phyloP scores from a whole-genome alignment of 31 red algal species.

The Odonthalia washingtoniensis region DNA sequence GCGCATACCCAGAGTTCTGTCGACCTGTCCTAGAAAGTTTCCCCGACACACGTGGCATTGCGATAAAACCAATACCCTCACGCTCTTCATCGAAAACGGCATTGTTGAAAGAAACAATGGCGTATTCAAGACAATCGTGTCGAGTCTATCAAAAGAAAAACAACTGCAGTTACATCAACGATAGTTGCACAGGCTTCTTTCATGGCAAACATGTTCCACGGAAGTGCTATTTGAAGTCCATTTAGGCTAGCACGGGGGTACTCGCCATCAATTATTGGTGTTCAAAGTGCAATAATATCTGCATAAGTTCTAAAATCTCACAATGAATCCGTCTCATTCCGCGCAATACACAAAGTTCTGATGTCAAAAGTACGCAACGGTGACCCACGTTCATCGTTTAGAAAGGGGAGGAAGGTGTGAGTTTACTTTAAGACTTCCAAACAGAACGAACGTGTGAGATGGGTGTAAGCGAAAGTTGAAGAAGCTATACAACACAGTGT shows the following conservation, averaged over 20 bases:
- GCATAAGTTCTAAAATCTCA: slow-evolving; percentile 17
- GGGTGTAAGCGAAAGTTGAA: slow-evolving; percentile 18
- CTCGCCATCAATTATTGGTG: slow-evolving; percentile 19
- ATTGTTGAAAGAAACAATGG: slow-evolving; percentile 33
- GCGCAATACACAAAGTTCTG: slow-evolving; percentile 39
- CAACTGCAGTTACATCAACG: not conserved
- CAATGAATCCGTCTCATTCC: not conserved
- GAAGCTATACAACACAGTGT: not conserved
- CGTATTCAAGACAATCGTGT: not conserved
- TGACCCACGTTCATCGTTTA: not conserved
- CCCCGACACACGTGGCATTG: slow-evolving; percentile 1
- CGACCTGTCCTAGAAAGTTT: slow-evolving; percentile 10
- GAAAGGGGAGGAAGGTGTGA: not conserved
- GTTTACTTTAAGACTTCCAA: slow-evolving; percentile 17
- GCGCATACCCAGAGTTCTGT: slow-evolving; percentile 22
- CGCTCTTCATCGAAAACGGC: slow-evolving; percentile 10
- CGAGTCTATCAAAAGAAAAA: not conserved
- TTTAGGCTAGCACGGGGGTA: slow-evolving; percentile 47
- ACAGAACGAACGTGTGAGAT: slow-evolving; percentile 39
- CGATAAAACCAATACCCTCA: not conserved
- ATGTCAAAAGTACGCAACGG: not conserved
- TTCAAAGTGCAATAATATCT: not conserved
- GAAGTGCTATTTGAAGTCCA: not conserved
- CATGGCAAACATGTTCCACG: slow-evolving; percentile 18
- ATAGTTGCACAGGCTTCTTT: not conserved